These are phyloP conservation scores for Hanseniaspora valbyensis DNA, from an alignment of 805 yeast species.

Conservation along the genomic window DNA sequence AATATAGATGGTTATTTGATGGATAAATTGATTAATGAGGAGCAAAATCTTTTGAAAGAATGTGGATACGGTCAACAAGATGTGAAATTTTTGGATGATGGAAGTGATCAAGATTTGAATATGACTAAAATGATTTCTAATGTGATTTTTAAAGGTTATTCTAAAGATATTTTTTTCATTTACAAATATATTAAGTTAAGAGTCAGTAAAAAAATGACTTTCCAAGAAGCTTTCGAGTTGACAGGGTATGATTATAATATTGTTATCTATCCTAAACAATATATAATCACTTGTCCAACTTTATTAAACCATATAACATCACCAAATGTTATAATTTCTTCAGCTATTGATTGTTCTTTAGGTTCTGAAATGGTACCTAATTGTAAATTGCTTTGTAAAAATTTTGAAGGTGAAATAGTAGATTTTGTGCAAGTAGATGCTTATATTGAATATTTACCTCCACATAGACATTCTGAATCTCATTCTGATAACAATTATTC, in stretches of 20 bases:
- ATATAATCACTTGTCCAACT: constrained; percentile 48
- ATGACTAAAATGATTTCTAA: constrained; percentile 62
- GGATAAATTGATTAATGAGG: constrained; percentile 41
- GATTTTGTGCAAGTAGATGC: constrained; percentile 35
- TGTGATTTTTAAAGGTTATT: constrained; percentile 66
- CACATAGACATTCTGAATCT: constrained; percentile 32
- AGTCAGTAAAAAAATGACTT: constrained; percentile 72
- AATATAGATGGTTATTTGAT: constrained; percentile 29
- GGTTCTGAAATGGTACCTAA: constrained; percentile 58
- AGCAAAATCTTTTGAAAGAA: constrained; percentile 47
- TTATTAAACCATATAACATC: constrained; percentile 81
- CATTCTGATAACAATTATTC: constrained; percentile 33
- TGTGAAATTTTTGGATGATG: constrained; percentile 20
- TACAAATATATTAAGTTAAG: constrained; percentile 59
- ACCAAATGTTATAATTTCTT: constrained; percentile 81
- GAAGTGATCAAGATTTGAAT: constrained; percentile 29
- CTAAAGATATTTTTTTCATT: constrained; percentile 73
- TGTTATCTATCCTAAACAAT: constrained; percentile 68
- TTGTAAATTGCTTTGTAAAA: constrained; percentile 49
- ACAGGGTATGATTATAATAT: constrained; percentile 75
- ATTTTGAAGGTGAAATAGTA: constrained; percentile 50
- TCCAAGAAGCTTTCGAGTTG: constrained; percentile 79
- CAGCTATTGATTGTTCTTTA: constrained; percentile 79
- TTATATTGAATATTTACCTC: constrained; percentile 21
- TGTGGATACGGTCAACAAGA: constrained; percentile 26